phyloP scores from a whole-genome alignment of 805 yeast genomes.

The Pichia deserticola region DNA sequence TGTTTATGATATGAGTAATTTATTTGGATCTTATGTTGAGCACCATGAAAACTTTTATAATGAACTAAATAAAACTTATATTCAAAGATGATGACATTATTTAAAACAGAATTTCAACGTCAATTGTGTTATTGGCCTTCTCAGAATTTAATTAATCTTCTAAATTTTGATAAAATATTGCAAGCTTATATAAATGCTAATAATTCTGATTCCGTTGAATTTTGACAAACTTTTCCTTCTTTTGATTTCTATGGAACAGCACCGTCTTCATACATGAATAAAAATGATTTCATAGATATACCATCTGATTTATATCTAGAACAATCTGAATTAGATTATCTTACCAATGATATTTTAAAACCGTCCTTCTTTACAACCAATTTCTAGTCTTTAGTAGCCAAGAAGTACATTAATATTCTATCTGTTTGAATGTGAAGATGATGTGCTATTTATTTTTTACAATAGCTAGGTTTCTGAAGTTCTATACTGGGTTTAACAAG shows the following conservation, averaged over 20 bases:
- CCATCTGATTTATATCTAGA: not conserved
- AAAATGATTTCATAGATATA: not conserved
- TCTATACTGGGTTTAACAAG: too few relatives aligned
- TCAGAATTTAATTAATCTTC: too few relatives aligned
- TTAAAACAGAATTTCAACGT: too few relatives aligned
- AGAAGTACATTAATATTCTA: not conserved
- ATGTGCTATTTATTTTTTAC: too few relatives aligned
- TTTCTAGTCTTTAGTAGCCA: not conserved
- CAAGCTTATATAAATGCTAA: not conserved
- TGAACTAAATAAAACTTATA: too few relatives aligned
- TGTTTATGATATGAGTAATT: too few relatives aligned
- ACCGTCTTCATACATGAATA: not conserved
- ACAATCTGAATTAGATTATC: not conserved
- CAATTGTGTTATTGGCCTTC: too few relatives aligned
- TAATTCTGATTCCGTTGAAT: not conserved
- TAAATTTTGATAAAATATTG: not conserved
- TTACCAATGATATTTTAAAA: not conserved
- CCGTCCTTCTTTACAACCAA: not conserved
- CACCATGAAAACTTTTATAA: too few relatives aligned
- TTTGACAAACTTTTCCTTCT: not conserved
- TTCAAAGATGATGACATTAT: too few relatives aligned
- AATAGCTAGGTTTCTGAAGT: too few relatives aligned
- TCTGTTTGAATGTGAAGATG: not conserved
- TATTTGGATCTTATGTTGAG: too few relatives aligned
- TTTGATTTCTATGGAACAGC: not conserved